Base-by-base conservation (phyloP, 495 filamentous ascomycete species). In the Lepraria neglecta region DNA sequence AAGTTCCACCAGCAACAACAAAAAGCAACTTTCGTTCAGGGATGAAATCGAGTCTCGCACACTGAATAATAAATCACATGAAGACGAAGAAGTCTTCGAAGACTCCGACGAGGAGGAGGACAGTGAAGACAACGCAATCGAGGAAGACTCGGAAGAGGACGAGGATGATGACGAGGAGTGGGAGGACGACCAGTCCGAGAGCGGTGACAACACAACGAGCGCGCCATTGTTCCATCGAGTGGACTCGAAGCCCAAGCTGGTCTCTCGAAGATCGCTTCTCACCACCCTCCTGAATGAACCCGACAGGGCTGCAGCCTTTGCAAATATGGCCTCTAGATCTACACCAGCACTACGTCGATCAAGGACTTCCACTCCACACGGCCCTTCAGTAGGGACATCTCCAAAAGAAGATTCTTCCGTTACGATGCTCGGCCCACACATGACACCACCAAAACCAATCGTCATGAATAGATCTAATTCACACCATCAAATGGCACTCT, bases 181-280 rank as follows among this genome's bases (percentile, higher is more conserved):
- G 90, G 91, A 95, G 70, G 92, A 96, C 65, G 94, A 91, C 9
- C 82, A 87, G n/a, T 91, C 91, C 38, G 88, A 95, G 61, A 95
- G 86, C 24, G 24, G 24, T 67, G 90, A 84, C 57, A 88, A 90
- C 0, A 92, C 86, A 68, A 78, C 89, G 28, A 88, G 92, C 58
- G 90, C 94, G 21, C 63, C 59, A 1, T 76, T 89, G 65, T 97
- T 97, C 79, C 84, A 90, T 69, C 85, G 94, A 7, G 91, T 97
- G 33, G 91, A 96, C 70, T 96, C 92, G 21, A 82, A 84, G 65
- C 85, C 88, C 2, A 88, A 96, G 63, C 80, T 98, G 5, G 84
- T 87, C 11, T 95, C 95, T 9, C 84, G 88, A 27, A 84, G 89
- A 54, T 97, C 94, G 24, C 80, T 97, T 31, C 84, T 99, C 56